Conservation (phyloP, 768 basidiomycete genomes). For the Xerocomus spinulosus region DNA sequence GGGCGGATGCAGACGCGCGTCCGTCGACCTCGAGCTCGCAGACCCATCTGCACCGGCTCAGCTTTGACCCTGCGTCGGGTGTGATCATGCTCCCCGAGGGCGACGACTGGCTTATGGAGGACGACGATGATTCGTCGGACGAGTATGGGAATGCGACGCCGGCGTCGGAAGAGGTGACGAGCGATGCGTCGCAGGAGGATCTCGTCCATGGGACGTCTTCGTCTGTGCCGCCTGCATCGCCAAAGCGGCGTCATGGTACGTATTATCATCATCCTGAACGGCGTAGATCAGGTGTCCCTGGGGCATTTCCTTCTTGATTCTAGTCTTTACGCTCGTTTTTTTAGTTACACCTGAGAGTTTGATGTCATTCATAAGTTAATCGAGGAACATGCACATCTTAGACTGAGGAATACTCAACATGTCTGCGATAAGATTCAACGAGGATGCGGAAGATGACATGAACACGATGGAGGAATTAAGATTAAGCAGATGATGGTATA, state of each 20-base stretch:
- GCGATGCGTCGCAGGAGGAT: slow-evolving; percentile 23
- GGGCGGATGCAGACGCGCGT: slow-evolving; percentile 55
- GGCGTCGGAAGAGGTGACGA: slow-evolving; percentile 16
- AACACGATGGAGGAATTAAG: slow-evolving; percentile 11
- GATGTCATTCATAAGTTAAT: not conserved
- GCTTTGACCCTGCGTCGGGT: slow-evolving; percentile 82
- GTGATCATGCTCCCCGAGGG: slow-evolving; percentile 85
- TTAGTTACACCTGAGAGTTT: not conserved
- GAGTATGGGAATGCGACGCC: slow-evolving; percentile 37
- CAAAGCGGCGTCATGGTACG: slow-evolving; percentile 61
- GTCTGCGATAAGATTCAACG: too few relatives aligned
- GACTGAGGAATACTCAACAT: too few relatives aligned
- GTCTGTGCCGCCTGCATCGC: slow-evolving; percentile 31
- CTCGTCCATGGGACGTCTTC: slow-evolving; percentile 14
- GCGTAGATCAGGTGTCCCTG: slow-evolving; percentile 48
- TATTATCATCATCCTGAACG: slow-evolving; percentile 86
- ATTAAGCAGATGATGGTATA: slow-evolving; percentile 27
- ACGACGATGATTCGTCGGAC: slow-evolving; percentile 34
- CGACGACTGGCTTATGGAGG: slow-evolving; percentile 55
- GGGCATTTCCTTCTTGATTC: slow-evolving; percentile 43
- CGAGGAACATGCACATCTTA: not conserved
- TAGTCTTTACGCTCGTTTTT: not conserved
- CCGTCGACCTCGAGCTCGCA: slow-evolving; percentile 23
- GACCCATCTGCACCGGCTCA: slow-evolving; percentile 55
- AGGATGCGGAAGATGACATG: not conserved